These are phyloP conservation scores for Pythium insidiosum DNA, from an alignment of 352 stramenopile genomes.

Conservation along the genomic window DNA sequence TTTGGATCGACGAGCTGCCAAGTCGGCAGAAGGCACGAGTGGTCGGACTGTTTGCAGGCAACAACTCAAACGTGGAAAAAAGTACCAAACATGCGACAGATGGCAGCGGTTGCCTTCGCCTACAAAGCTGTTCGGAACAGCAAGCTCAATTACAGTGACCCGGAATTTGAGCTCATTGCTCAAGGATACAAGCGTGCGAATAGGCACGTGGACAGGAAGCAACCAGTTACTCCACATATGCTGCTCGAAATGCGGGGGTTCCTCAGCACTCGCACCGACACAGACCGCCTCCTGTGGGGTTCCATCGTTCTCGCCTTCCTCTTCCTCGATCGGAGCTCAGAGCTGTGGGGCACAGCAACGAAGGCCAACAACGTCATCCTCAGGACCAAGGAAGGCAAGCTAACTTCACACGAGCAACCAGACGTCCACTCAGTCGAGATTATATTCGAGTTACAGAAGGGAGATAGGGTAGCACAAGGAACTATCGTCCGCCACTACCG, in stretches of 20 bases:
- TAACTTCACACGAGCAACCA: neutral
- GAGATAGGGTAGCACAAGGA: slow-evolving; percentile 2
- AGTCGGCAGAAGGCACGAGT: slow-evolving; percentile 11
- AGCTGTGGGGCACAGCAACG: slow-evolving; percentile 9
- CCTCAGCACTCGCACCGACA: neutral
- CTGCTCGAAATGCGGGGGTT: slow-evolving; percentile 9
- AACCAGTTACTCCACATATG: slow-evolving; percentile 27
- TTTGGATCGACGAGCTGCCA: slow-evolving; percentile 17
- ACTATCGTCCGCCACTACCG: slow-evolving; percentile 10
- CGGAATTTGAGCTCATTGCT: slow-evolving; percentile 21
- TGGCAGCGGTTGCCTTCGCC: slow-evolving; percentile 16
- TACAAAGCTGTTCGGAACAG: slow-evolving; percentile 15
- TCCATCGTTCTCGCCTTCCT: slow-evolving; percentile 17
- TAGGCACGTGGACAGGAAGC: slow-evolving; percentile 18
- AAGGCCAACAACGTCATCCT: slow-evolving; percentile 5
- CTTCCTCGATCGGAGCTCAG: slow-evolving; percentile 17
- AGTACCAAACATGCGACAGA: slow-evolving; percentile 18
- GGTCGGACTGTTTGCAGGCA: slow-evolving; percentile 16
- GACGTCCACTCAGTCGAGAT: slow-evolving; percentile 3
- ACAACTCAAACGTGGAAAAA: slow-evolving; percentile 13
- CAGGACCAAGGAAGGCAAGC: neutral
- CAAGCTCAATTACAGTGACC: slow-evolving; percentile 19
- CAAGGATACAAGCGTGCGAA: slow-evolving; percentile 17
- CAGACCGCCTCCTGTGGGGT: slow-evolving; percentile 4
- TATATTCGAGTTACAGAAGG: slow-evolving; percentile 7